Evolutionary conservation across 257 asterid species (phyloP), one percentile per base, ranked within the genome.

Genomic region (Phtheirospermum japonicum): DNA sequence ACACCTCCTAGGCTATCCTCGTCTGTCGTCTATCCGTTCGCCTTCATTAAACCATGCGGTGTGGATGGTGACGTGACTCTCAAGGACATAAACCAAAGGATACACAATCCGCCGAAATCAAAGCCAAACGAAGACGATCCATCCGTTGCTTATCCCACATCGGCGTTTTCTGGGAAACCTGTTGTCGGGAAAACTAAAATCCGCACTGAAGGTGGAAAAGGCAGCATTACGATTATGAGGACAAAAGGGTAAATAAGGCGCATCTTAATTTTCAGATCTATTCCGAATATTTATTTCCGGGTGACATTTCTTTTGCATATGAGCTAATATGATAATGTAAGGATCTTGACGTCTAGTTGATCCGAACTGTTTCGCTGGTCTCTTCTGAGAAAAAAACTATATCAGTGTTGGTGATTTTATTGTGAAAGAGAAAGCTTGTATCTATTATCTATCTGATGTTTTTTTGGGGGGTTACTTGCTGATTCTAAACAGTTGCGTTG

Each of bases 101-200:
- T 92, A 63, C 92, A 59, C 13, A 75, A 80, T 62, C 97, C 99
- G 30, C 79, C 87, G 14, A 81, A 80, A 66, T 46, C 82, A 16
- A 77, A 70, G 65, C 78, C 79, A 67, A 64, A 65, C 54, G 73
- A 69, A 32, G 84, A 81, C 9, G 87, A 82, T 8, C 75, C 76
- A 9, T 42, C 70, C 4, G 79, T 49, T 70, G 34, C 83, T 59
- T 86, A 63, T 56, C 94, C 88, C 17, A 86, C 75, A 46, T 89
- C 99, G 14, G 95, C 95, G 36, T 84, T 92, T 72, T 88, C 97
- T 0, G 98, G 98, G 67, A 92, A 88, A 54, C 98, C 95, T 4
- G 96, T 91, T 0, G 90, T 91, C 8, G 96, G 94, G 40, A 91
- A 88, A 78, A 91, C 96, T 26, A 91, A 83, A 73, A 88, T 91